Evolutionary conservation across 1,284 basidiomycete species (phyloP).

Genomic region (Veloporphyrellus conicus): DNA sequence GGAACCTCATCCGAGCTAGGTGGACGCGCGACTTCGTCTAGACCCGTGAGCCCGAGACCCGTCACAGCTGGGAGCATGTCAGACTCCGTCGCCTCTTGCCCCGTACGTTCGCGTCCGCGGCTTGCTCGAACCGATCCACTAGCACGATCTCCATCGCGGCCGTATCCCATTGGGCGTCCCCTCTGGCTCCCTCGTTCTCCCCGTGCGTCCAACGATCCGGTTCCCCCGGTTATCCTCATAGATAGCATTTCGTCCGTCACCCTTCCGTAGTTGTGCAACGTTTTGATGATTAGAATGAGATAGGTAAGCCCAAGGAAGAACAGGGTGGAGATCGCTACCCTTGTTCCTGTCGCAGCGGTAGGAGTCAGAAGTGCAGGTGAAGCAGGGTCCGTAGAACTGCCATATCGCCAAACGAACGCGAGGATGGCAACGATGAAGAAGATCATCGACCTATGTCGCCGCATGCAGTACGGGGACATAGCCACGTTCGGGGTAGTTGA

Average conservation of each 20-base stretch:
- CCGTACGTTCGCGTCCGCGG: conserved; percentile 15
- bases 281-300: conserved; percentile 57
- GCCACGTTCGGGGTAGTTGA: not conserved
- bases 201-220: not conserved
- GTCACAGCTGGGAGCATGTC: conserved; percentile 25
- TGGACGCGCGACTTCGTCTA: conserved; percentile 22
- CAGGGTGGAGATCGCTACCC: conserved; percentile 53
- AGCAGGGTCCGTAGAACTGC: conserved; percentile 44
- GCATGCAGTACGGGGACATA: not conserved
- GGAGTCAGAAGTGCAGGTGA: conserved; percentile 31
- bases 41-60: conserved; percentile 29
- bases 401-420: conserved; percentile 69
- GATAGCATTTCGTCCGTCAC: not conserved
- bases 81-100: conserved; percentile 10
- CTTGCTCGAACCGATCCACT: not conserved
- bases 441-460: conserved; percentile 54
- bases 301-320: conserved; percentile 61
- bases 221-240: not conserved
- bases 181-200: conserved; percentile 5
- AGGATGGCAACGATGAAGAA: conserved; percentile 66
- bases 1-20: conserved; percentile 9
- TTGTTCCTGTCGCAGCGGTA: conserved; percentile 44
- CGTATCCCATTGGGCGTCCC: not conserved
- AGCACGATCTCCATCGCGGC: conserved; percentile 1
- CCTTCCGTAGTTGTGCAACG: conserved; percentile 58